phyloP scores from a whole-genome alignment of 257 asterid species.

The Plantago major region DNA sequence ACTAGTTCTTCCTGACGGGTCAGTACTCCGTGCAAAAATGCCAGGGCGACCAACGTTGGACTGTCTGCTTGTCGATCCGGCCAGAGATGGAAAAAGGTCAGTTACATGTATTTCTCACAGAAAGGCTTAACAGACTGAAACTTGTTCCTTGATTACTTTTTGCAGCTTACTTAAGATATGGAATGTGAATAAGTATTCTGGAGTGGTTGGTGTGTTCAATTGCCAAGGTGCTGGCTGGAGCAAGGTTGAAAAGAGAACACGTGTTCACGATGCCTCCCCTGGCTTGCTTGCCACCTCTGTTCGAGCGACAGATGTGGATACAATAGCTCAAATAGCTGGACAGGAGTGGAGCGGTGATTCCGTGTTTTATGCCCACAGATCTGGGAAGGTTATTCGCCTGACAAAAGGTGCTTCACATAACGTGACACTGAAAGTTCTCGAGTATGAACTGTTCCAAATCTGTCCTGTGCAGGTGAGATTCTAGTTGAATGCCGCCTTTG shows the following conservation, averaged over 20 bases:
- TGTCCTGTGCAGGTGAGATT: conserved; percentile 75
- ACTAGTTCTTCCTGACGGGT: conserved; percentile 91
- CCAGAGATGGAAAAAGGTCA: conserved; percentile 88
- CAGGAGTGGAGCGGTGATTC: conserved; percentile 79
- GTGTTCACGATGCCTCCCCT: conserved; percentile 83
- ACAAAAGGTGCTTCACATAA: conserved; percentile 79
- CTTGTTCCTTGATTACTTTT: background rate
- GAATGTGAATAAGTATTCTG: conserved; percentile 72
- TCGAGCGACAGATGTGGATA: conserved; percentile 60
- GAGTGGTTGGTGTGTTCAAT: conserved; percentile 90
- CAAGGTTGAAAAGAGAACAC: conserved; percentile 71
- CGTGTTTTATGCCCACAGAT: conserved; percentile 54
- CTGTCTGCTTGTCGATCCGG: conserved; percentile 86
- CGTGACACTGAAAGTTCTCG: conserved; percentile 76
- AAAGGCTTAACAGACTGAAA: conserved; percentile 3
- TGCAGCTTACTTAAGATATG: conserved; percentile 94
- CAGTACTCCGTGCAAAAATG: conserved; percentile 78
- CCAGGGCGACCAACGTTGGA: conserved; percentile 93
- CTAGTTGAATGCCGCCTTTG: background rate
- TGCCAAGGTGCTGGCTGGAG: conserved; percentile 92
- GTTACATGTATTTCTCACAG: background rate
- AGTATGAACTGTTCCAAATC: conserved; percentile 86
- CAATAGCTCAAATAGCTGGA: conserved; percentile 61
- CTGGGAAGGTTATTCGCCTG: conserved; percentile 54
- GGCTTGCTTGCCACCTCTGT: conserved; percentile 83